These are phyloP conservation scores for Heimioporus sp. DNA, from an alignment of 768 basidiomycete genomes.

Conservation along the genomic window DNA sequence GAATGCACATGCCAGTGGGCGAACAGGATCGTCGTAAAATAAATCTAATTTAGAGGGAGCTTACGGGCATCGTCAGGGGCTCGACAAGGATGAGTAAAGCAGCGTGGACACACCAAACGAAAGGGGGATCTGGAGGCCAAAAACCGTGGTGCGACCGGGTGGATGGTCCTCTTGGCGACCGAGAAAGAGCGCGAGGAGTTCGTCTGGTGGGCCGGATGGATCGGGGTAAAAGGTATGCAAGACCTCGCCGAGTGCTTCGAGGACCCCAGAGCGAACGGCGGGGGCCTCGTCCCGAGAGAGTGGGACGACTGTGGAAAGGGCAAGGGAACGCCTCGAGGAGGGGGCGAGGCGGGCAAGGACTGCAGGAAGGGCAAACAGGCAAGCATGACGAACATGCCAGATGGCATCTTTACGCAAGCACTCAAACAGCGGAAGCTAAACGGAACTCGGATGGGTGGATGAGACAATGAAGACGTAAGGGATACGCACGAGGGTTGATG, in stretches of 20 bases:
- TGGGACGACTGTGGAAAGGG: constrained; percentile 59
- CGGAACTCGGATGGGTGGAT: constrained; percentile 5
- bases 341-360: constrained; percentile 66
- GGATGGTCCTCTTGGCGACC: constrained; percentile 52
- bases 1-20: constrained; percentile 79
- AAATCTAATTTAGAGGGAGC: constrained; percentile 35
- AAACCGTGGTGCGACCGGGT: constrained; percentile 26
- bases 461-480: not conserved
- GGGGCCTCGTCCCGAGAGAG: constrained; percentile 63
- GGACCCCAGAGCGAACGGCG: constrained; percentile 72
- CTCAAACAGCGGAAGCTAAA: constrained; percentile 80
- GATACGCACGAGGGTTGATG: constrained; percentile 56
- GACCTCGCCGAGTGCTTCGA: constrained; percentile 89
- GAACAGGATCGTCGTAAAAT: constrained; percentile 63
- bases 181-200: constrained; percentile 76
- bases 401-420: constrained; percentile 61
- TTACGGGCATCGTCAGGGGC: constrained; percentile 13
- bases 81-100: not conserved
- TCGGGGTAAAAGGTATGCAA: constrained; percentile 76
- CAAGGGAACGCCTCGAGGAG: constrained; percentile 56
- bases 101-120: constrained; percentile 23
- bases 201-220: constrained; percentile 61
- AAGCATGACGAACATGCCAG: constrained; percentile 86
- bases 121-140: constrained; percentile 5
- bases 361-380: constrained; percentile 81